phyloP scores from a whole-genome alignment of 1,139 yeast genomes.

The Petasospora fabianii region DNA sequence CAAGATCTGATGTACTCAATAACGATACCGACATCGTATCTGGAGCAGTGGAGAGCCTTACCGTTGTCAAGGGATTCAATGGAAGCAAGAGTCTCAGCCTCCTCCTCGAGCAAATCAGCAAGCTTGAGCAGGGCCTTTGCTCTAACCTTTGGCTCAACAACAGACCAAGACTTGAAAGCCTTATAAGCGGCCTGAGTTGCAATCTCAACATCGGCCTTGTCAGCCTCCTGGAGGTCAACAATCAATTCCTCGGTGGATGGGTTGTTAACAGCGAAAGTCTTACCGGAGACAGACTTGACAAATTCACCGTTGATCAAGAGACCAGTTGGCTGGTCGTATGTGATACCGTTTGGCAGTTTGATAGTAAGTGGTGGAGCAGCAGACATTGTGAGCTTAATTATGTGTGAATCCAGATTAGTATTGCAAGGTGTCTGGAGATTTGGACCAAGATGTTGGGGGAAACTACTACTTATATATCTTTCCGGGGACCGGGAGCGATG shows the following conservation, averaged over 20 bases:
- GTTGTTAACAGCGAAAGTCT: constrained; percentile 49
- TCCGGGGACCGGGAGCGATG: too few relatives aligned
- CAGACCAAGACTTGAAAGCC: constrained; percentile 49
- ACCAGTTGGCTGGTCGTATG: constrained; percentile 64
- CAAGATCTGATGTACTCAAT: constrained; percentile 58
- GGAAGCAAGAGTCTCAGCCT: constrained; percentile 58
- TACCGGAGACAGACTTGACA: constrained; percentile 45
- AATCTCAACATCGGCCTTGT: constrained; percentile 51
- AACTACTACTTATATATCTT: background rate
- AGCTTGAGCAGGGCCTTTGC: constrained; percentile 55
- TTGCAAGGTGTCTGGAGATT: background rate
- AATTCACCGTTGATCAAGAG: constrained; percentile 61
- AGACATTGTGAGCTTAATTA: constrained; percentile 16
- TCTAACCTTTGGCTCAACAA: constrained; percentile 47
- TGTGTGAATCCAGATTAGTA: background rate
- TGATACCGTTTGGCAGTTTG: constrained; percentile 60
- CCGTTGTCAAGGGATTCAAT: constrained; percentile 84
- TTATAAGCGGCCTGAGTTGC: constrained; percentile 56
- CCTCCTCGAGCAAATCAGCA: constrained; percentile 60
- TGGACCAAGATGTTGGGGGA: background rate
- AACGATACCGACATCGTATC: constrained; percentile 56
- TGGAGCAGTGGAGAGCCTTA: constrained; percentile 57
- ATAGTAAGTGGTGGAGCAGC: constrained; percentile 46
- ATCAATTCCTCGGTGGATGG: constrained; percentile 59
- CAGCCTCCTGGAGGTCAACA: constrained; percentile 52